These are phyloP conservation scores for Lepiota venenata DNA, from an alignment of 768 basidiomycete species.

Conservation along the genomic window DNA sequence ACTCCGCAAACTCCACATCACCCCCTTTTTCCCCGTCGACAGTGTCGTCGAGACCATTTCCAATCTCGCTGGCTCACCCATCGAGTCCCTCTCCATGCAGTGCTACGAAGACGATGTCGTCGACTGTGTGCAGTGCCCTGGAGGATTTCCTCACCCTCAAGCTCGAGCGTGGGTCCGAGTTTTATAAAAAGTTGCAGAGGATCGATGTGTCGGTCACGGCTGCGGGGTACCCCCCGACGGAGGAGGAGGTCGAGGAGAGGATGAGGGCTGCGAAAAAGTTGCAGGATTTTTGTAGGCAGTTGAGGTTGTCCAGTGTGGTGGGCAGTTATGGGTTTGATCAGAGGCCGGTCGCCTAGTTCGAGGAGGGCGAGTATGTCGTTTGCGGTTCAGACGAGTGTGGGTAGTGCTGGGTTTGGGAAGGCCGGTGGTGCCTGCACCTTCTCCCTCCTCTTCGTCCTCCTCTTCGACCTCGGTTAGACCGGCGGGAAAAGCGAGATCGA, in stretches of 20 bases:
- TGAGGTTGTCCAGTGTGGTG: conserved; percentile 38
- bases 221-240: conserved; percentile 21
- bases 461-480: background rate
- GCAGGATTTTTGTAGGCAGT: conserved; percentile 47
- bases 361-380: conserved; percentile 12
- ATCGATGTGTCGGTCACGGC: conserved; percentile 49
- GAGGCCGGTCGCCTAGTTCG: conserved; percentile 2
- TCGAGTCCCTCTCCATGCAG: conserved; percentile 53
- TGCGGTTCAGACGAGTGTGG: conserved; percentile 5
- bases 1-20: conserved; percentile 55
- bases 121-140: conserved; percentile 55
- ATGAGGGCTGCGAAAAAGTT: conserved; percentile 39
- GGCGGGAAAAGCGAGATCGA: conserved; percentile 4
- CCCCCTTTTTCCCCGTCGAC: conserved; percentile 60
- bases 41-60: conserved; percentile 56
- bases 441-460: background rate
- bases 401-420: background rate
- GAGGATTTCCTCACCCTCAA: conserved; percentile 54
- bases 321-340: conserved; percentile 16
- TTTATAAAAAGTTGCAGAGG: conserved; percentile 46
- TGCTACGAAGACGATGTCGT: conserved; percentile 62
- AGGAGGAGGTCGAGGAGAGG: conserved; percentile 37
- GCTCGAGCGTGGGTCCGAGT: conserved; percentile 42
- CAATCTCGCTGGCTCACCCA: conserved; percentile 55
- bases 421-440: too few relatives aligned